Conservation (phyloP, 2,329 filamentous ascomycete genomes). For the Metarhizium guizhouense region DNA sequence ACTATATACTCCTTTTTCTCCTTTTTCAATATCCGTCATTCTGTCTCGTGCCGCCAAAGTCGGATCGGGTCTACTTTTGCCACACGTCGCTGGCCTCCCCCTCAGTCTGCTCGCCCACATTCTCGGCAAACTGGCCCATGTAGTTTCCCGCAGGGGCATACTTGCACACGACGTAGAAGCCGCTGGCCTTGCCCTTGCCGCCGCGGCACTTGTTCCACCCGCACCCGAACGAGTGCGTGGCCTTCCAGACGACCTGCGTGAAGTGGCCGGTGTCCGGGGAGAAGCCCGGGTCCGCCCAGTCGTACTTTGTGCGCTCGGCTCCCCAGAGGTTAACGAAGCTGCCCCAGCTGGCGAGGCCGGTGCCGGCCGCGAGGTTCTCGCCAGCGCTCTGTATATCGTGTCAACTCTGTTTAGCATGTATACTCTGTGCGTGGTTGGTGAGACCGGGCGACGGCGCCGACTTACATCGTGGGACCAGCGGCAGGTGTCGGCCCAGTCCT, state of each 20-base stretch:
- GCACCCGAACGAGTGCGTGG: constrained; percentile 17
- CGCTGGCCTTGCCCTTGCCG: not conserved
- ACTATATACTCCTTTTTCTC: too few relatives aligned
- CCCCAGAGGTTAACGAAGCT: constrained; percentile 9
- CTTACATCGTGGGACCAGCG: constrained; percentile 48
- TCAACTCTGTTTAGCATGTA: not conserved
- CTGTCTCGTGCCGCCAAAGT: too few relatives aligned
- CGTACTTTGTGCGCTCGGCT: constrained; percentile 8
- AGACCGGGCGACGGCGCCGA: not conserved
- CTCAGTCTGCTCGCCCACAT: constrained; percentile 6
- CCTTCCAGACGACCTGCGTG: constrained; percentile 23
- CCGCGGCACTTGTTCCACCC: constrained; percentile 7
- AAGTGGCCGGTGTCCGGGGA: constrained; percentile 15
- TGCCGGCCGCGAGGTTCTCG: constrained; percentile 6
- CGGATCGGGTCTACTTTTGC: not conserved
- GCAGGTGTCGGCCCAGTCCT: constrained; percentile 52
- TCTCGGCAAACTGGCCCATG: constrained; percentile 4
- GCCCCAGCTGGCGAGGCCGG: not conserved
- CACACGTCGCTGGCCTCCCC: constrained; percentile 1
- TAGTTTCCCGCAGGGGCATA: constrained; percentile 8
- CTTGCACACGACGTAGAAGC: constrained; percentile 10
- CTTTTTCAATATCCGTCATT: not conserved
- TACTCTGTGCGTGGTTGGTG: not conserved
- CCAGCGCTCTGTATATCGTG: not conserved
- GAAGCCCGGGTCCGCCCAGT: constrained; percentile 6